phyloP scores from a whole-genome alignment of 176 grass and related monocot genomes.

The Musa schizocarpa region DNA sequence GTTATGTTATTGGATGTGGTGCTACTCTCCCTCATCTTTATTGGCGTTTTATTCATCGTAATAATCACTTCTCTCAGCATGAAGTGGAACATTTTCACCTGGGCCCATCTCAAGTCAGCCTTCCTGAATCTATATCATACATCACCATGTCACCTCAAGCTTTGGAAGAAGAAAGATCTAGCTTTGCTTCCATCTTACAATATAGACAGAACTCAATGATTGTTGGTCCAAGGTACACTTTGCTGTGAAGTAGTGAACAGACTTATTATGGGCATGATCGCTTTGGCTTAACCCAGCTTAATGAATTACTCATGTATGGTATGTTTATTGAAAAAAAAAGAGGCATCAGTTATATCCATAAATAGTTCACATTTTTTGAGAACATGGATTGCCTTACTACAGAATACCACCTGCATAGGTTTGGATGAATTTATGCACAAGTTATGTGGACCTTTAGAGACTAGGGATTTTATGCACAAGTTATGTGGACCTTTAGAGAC shows the following conservation, averaged over 20 bases:
- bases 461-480: too few relatives aligned
- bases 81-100: constrained; percentile 29
- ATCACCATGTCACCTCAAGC: constrained; percentile 18
- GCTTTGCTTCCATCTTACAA: constrained; percentile 31
- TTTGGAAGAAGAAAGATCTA: constrained; percentile 30
- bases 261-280: too few relatives aligned
- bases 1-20: constrained; percentile 85
- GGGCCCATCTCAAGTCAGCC: constrained; percentile 33
- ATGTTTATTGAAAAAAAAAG: too few relatives aligned
- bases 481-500: too few relatives aligned
- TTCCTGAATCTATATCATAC: constrained; percentile 31
- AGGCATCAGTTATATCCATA: too few relatives aligned
- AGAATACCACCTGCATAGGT: too few relatives aligned
- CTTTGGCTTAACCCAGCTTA: too few relatives aligned
- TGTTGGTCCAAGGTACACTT: not conserved
- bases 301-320: too few relatives aligned
- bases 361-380: too few relatives aligned
- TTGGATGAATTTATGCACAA: too few relatives aligned
- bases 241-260: not conserved
- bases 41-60: constrained; percentile 86
- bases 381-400: too few relatives aligned
- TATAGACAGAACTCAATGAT: constrained; percentile 9
- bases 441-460: too few relatives aligned
- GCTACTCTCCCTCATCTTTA: constrained; percentile 87
- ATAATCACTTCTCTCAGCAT: constrained; percentile 43